Evolutionary conservation across 164 flowering plant species (phyloP).

Genomic region (Pachysandra terminalis): DNA sequence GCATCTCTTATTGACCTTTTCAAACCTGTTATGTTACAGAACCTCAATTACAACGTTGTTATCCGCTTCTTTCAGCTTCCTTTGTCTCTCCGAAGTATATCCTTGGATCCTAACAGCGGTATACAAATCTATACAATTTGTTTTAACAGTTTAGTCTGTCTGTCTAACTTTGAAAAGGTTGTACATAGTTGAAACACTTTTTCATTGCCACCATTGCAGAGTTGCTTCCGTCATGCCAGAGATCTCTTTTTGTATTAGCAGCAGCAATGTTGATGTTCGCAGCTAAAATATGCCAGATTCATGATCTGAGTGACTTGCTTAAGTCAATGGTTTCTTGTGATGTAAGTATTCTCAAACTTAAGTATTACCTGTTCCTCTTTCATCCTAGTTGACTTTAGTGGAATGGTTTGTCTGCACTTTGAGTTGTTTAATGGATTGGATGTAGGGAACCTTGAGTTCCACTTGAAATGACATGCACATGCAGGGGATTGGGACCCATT

Average conservation of each 20-base stretch:
- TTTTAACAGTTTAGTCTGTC: background rate
- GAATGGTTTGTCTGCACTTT: background rate
- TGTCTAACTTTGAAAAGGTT: background rate
- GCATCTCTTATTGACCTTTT: background rate
- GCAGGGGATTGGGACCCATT: background rate
- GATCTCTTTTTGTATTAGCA: conserved; percentile 59
- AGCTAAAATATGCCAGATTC: conserved; percentile 64
- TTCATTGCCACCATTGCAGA: conserved; percentile 40
- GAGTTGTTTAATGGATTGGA: background rate
- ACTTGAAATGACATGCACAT: background rate
- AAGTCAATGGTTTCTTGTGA: conserved; percentile 43
- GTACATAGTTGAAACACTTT: background rate
- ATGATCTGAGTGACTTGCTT: conserved; percentile 42
- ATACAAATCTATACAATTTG: too few relatives aligned
- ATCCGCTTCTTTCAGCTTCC: conserved; percentile 82
- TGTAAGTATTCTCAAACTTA: conserved; percentile 51
- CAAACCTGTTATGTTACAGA: conserved; percentile 45
- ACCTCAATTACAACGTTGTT: conserved; percentile 37
- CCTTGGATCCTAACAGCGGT: conserved; percentile 58
- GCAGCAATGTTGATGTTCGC: conserved; percentile 72
- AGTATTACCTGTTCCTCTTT: background rate
- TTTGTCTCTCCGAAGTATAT: conserved; percentile 56
- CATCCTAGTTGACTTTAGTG: background rate
- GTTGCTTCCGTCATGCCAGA: conserved; percentile 52
- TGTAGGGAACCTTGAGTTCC: background rate